phyloP scores from a whole-genome alignment of 768 basidiomycete species.

The Lepiota venenata region DNA sequence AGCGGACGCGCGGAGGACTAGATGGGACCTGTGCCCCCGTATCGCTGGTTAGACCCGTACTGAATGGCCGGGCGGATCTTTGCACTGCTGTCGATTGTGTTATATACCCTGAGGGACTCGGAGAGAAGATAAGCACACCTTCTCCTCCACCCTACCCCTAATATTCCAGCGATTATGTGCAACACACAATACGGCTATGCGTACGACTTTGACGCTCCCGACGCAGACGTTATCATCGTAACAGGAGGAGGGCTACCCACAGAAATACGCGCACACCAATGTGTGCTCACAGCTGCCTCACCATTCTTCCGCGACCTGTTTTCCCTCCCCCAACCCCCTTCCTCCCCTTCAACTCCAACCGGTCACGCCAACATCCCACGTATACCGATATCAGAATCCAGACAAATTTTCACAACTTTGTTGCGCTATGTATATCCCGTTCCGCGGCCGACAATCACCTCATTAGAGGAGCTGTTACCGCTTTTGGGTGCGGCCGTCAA shows the following conservation, averaged over 20 bases:
- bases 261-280: slow-evolving; percentile 59
- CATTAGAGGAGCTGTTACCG: slow-evolving; percentile 50
- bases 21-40: slow-evolving; percentile 4
- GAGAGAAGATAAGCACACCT: no score
- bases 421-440: slow-evolving; percentile 63
- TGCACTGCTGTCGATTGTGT: background rate
- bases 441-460: slow-evolving; percentile 45
- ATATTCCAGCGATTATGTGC: background rate
- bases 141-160: background rate
- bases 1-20: background rate
- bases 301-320: slow-evolving; percentile 72
- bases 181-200: background rate
- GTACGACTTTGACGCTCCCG: slow-evolving; percentile 23
- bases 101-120: background rate
- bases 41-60: background rate
- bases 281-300: slow-evolving; percentile 60
- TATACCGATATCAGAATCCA: slow-evolving; percentile 54
- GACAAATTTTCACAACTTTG: slow-evolving; percentile 41
- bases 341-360: slow-evolving; percentile 32
- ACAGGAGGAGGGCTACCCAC: slow-evolving; percentile 31
- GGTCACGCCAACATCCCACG: slow-evolving; percentile 32
- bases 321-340: slow-evolving; percentile 50
- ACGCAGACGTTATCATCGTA: slow-evolving; percentile 54
- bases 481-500: slow-evolving; percentile 56
- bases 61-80: slow-evolving; percentile 7